phyloP scores from a whole-genome alignment of 2,329 filamentous ascomycete genomes.

The Tolypocladium sp. region DNA sequence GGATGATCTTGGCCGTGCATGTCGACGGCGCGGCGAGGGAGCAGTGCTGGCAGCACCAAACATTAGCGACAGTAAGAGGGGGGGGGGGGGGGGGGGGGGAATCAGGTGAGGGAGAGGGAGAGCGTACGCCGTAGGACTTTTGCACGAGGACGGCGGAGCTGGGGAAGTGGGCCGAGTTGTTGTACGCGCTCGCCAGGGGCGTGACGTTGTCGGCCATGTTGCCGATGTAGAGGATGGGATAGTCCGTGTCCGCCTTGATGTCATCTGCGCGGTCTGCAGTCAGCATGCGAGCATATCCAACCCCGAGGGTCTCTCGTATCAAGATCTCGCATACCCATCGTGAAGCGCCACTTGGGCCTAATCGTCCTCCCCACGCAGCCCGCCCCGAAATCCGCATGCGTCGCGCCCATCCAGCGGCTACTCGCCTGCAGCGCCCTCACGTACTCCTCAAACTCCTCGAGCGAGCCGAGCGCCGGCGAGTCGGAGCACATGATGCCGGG shows the following conservation, averaged over 20 bases:
- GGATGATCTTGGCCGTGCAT: slow-evolving; percentile 32
- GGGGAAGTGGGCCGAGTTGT: slow-evolving; percentile 33
- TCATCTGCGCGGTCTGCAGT: slow-evolving; percentile 8
- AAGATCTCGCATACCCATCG: slow-evolving; percentile 13
- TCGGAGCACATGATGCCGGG: slow-evolving; percentile 38
- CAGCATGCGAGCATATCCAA: neutral
- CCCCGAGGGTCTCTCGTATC: neutral
- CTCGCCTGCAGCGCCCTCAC: slow-evolving; percentile 22
- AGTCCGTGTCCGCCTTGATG: slow-evolving; percentile 24
- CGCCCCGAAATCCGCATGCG: slow-evolving; percentile 29
- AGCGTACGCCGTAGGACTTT: slow-evolving; percentile 40
- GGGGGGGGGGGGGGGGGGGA: neutral
- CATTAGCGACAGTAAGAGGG: neutral
- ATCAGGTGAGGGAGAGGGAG: too few relatives aligned
- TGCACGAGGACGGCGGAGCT: slow-evolving; percentile 37
- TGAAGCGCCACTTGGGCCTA: slow-evolving; percentile 29
- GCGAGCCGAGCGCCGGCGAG: slow-evolving; percentile 18
- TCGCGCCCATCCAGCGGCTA: slow-evolving; percentile 32
- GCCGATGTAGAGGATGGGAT: slow-evolving; percentile 36
- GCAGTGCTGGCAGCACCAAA: slow-evolving; percentile 32
- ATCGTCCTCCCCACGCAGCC: slow-evolving; percentile 27
- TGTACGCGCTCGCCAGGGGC: slow-evolving; percentile 34
- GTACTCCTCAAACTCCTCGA: slow-evolving; percentile 23
- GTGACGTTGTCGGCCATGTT: slow-evolving; percentile 39
- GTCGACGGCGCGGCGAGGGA: slow-evolving; percentile 32